Base-by-base conservation (phyloP, 306 rosid species). In the Abrus pulchellus region DNA sequence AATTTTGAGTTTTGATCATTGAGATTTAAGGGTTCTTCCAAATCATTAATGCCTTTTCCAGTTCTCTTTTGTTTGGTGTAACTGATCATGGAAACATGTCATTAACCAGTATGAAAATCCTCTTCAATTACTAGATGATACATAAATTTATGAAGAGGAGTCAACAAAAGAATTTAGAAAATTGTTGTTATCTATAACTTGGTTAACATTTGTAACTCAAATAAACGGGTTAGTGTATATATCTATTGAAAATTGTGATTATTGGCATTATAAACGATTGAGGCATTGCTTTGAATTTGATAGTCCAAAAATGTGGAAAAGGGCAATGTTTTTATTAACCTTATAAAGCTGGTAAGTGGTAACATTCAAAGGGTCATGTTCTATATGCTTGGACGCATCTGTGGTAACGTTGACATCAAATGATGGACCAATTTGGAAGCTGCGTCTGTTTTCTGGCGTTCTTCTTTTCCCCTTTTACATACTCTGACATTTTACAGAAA, bases 301-400 rank as follows among this genome's bases (percentile, higher is more conserved):
- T 43, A 8, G 53, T 29, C 56, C 27, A 40, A 68, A 67, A 28
- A 28, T 38, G 43, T 0, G 64, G 47, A 84, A 80, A 85, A 76
- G 80, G 77, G 3, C 72, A 71, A 40, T 64, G 38, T 77, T 85
- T 77, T 76, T 76, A 20, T 29, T 3, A 47, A 48, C 54, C 7
- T 62, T 3, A 28, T n/a, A 71, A 74, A 45, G 79, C 44, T 43
- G 56, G 29, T 40, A 65, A 36, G 61, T 45, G 67, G 20, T 48
- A 52, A 30, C 29, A 45, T 61, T 40, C 13, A 43, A 52, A 61
- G 56, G 44, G 82, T 69, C 29, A 43, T 52, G 68, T 73, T 73
- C 56, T 80, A 13, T 61, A 12, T 27, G 13, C 47, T 50, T 64
- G 52, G 62, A 52, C 4, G 48, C 61, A 64, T 64, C 27, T 53